Percentiles rank a stretch among this genome's conserved stretches.
Conservation (phyloP, 495 filamentous ascomycete genomes). For the Pyrenula aspistea region DNA sequence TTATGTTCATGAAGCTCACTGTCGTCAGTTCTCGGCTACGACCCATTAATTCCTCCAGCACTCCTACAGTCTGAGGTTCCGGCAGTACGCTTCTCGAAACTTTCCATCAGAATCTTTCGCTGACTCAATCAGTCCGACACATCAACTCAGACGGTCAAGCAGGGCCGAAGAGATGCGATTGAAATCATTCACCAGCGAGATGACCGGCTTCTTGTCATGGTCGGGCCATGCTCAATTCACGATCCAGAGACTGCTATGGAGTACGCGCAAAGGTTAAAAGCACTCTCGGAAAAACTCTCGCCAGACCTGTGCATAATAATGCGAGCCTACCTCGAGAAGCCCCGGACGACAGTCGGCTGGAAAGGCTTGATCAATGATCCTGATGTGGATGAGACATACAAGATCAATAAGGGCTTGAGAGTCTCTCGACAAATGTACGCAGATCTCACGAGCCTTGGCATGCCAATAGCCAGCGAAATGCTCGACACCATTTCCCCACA, state of each 20-base stretch:
- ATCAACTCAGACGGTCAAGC: constrained; percentile 57
- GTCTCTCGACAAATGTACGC: constrained; percentile 85
- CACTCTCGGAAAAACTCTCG: constrained; percentile 79
- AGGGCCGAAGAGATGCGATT: constrained; percentile 72
- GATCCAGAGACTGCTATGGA: constrained; percentile 85
- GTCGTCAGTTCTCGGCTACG: constrained; percentile 74
- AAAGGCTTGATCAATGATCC: constrained; percentile 99
- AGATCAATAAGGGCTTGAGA: constrained; percentile 95
- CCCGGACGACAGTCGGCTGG: constrained; percentile 96
- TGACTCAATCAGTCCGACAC: constrained; percentile 23
- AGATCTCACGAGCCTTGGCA: constrained; percentile 84
- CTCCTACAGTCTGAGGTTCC: constrained; percentile 84
- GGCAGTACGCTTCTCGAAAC: constrained; percentile 30
- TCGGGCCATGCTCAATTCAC: constrained; percentile 96
- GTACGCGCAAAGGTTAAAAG: constrained; percentile 77
- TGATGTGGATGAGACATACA: constrained; percentile 95
- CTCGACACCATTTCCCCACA: constrained; percentile 97
- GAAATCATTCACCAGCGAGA: constrained; percentile 67
- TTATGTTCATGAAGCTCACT: constrained; percentile 1
- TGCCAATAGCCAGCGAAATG: constrained; percentile 99
- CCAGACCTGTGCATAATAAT: constrained; percentile 90
- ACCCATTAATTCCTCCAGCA: constrained; percentile 82
- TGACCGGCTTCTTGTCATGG: constrained; percentile 86
- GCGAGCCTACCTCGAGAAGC: constrained; percentile 98
- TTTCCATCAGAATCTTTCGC: constrained; percentile 3